A percentile compares a stretch with the other conserved stretches of the same genome.
phyloP scores from a whole-genome alignment of 371 early-diverging fungal genomes.

The Sporodiniella umbellata region DNA sequence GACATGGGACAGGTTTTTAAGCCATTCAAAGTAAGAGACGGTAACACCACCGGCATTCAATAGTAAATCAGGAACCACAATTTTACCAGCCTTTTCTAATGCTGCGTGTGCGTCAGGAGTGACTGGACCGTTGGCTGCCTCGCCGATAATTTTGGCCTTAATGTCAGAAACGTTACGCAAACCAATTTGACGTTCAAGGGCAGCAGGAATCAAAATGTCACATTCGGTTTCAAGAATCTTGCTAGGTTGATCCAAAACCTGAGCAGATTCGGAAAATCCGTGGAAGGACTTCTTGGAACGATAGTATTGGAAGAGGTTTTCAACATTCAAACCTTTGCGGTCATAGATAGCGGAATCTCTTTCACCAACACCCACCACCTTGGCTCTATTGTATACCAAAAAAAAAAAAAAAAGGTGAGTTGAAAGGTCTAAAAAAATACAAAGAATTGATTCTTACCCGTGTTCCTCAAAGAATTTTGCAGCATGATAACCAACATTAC shows the following conservation, averaged over 20 bases:
- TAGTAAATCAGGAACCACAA: conserved; percentile 80
- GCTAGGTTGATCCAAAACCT: conserved; percentile 59
- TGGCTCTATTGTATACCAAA: too few relatives aligned
- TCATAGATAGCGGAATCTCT: conserved; percentile 71
- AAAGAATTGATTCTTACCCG: conserved; percentile 45
- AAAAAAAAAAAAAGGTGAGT: not conserved
- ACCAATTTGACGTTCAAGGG: conserved; percentile 86
- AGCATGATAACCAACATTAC: conserved; percentile 90
- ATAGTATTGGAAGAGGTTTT: conserved; percentile 66
- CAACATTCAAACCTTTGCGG: conserved; percentile 70
- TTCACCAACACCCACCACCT: conserved; percentile 79
- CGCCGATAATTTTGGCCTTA: conserved; percentile 85
- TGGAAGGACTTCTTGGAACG: conserved; percentile 66
- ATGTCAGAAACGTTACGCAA: conserved; percentile 72
- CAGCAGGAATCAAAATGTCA: conserved; percentile 85
- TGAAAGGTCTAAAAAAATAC: not conserved
- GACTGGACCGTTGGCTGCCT: conserved; percentile 87
- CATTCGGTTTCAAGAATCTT: conserved; percentile 76
- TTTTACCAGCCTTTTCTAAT: conserved; percentile 63
- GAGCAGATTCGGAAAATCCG: conserved; percentile 62
- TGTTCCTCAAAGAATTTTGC: conserved; percentile 86
- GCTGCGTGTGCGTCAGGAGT: conserved; percentile 79
- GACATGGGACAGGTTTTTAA: conserved; percentile 84
- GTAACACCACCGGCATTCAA: conserved; percentile 90
- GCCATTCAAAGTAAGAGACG: conserved; percentile 83